phyloP scores from a whole-genome alignment of 225 moss, liverwort and hornwort genomes.

The Polytrichum commune region DNA sequence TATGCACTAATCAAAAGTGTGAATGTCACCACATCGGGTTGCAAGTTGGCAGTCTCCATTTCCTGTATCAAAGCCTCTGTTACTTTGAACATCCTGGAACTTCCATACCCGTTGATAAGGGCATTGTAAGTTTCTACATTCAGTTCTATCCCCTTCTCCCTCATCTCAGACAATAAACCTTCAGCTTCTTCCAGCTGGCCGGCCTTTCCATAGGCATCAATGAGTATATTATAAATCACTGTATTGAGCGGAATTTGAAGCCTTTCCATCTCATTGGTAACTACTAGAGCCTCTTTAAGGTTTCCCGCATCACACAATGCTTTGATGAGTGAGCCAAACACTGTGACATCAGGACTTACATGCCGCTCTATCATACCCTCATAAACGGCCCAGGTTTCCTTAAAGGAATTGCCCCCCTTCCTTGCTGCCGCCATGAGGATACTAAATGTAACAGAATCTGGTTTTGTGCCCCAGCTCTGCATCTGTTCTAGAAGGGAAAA shows the following conservation, averaged over 20 bases:
- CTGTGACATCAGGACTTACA: slow-evolving; percentile 47
- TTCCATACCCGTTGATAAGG: slow-evolving; percentile 66
- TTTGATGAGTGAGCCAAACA: slow-evolving; percentile 79
- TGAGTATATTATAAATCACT: slow-evolving; percentile 85
- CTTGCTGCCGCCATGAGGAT: slow-evolving; percentile 63
- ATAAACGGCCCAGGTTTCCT: slow-evolving; percentile 69
- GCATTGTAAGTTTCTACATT: slow-evolving; percentile 73
- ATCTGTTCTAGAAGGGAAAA: slow-evolving; percentile 58
- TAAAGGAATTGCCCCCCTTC: slow-evolving; percentile 34
- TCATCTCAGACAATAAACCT: slow-evolving; percentile 75
- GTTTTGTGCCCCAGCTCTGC: slow-evolving; percentile 54
- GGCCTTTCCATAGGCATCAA: slow-evolving; percentile 74
- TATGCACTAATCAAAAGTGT: slow-evolving; percentile 74
- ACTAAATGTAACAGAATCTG: slow-evolving; percentile 76
- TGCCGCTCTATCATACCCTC: slow-evolving; percentile 64
- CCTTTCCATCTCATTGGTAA: slow-evolving; percentile 78
- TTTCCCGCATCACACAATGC: slow-evolving; percentile 76
- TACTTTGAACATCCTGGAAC: slow-evolving; percentile 49
- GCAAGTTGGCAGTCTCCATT: slow-evolving; percentile 66
- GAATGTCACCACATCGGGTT: slow-evolving; percentile 77
- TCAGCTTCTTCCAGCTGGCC: slow-evolving; percentile 77
- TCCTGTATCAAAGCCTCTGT: slow-evolving; percentile 70
- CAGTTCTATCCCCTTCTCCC: slow-evolving; percentile 46
- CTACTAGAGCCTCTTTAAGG: slow-evolving; percentile 60
- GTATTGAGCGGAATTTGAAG: slow-evolving; percentile 43